phyloP scores from a whole-genome alignment of 2,329 filamentous ascomycete genomes.

The Colletotrichum plurivorum region DNA sequence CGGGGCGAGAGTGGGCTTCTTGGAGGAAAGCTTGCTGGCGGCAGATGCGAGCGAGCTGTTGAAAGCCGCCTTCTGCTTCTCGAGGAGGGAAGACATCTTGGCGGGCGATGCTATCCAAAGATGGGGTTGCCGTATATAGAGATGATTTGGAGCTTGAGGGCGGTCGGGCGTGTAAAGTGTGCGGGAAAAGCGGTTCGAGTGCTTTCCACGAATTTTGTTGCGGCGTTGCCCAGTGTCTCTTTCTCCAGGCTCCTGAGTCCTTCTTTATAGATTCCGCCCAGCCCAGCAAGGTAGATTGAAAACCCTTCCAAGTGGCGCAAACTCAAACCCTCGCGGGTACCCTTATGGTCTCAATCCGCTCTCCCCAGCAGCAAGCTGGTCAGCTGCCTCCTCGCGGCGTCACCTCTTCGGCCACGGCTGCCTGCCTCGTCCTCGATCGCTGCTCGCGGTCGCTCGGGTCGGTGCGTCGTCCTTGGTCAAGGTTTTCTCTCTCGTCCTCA shows the following conservation, averaged over 20 bases:
- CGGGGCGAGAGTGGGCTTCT: constrained; percentile 65
- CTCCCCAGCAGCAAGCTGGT: background rate
- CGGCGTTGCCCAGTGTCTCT: too few relatives aligned
- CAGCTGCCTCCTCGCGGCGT: background rate
- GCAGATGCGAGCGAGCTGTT: constrained; percentile 73
- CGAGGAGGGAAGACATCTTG: constrained; percentile 72
- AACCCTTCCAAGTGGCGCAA: too few relatives aligned
- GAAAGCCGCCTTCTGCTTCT: constrained; percentile 75
- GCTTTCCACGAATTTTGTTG: background rate
- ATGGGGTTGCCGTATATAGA: constrained; percentile 5
- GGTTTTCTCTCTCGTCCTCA: background rate
- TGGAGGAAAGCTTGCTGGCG: constrained; percentile 72
- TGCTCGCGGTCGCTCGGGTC: constrained; percentile 16
- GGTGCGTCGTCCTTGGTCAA: constrained; percentile 4
- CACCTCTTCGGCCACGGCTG: constrained; percentile 2
- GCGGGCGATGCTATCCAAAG: constrained; percentile 42
- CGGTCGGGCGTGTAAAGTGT: background rate
- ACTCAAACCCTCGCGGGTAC: too few relatives aligned
- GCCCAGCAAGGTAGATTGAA: too few relatives aligned
- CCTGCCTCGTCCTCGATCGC: constrained; percentile 12
- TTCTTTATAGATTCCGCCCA: too few relatives aligned
- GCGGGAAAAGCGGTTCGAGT: background rate
- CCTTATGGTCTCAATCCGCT: background rate
- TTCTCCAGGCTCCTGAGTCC: too few relatives aligned
- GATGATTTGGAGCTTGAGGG: background rate